A percentile compares a stretch with the other conserved stretches of the same genome.
phyloP scores from a whole-genome alignment of 2,329 filamentous ascomycete genomes.

The Fusarium sp. region DNA sequence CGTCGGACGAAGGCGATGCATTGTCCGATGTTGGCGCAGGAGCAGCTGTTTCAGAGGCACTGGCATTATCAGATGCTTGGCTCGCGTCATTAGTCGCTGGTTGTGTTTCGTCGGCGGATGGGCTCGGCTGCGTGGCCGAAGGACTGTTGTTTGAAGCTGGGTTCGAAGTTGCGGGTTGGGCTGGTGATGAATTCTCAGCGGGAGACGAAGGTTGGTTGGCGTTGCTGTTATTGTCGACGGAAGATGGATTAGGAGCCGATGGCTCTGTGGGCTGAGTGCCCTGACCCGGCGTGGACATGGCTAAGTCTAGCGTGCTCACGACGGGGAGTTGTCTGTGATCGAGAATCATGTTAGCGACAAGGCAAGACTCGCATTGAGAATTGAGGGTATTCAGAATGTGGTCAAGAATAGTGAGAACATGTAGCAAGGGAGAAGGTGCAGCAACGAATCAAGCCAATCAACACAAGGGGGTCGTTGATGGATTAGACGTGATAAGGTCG shows the following conservation, averaged over 20 bases:
- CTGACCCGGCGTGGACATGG: conserved; percentile 50
- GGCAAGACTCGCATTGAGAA: conserved; percentile 15
- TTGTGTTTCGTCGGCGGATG: conserved; percentile 8
- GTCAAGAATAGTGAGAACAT: conserved; percentile 8
- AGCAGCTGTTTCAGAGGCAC: conserved; percentile 13
- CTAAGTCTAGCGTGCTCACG: conserved; percentile 42
- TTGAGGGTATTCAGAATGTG: conserved; percentile 3
- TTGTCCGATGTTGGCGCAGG: conserved; percentile 14
- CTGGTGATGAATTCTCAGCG: conserved; percentile 11
- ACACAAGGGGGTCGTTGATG: conserved; percentile 21
- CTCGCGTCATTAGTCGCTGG: conserved; percentile 13
- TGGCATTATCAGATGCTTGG: conserved; percentile 17
- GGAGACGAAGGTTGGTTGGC: conserved; percentile 19
- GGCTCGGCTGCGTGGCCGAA: conserved; percentile 13
- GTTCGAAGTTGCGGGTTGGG: conserved; percentile 15
- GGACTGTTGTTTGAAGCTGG: conserved; percentile 17
- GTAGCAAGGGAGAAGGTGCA: conserved; percentile 18
- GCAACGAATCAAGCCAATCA: conserved; percentile 15
- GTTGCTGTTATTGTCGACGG: conserved; percentile 22
- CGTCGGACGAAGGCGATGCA: conserved; percentile 20
- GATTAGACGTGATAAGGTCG: conserved; percentile 18
- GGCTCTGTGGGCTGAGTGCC: conserved; percentile 38
- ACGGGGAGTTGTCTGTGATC: conserved; percentile 45
- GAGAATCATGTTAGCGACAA: conserved; percentile 52
- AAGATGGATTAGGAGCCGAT: conserved; percentile 31